These are phyloP conservation scores for Ophiostoma ulmi DNA, from an alignment of 2,329 filamentous ascomycete species.

Conservation along the genomic window DNA sequence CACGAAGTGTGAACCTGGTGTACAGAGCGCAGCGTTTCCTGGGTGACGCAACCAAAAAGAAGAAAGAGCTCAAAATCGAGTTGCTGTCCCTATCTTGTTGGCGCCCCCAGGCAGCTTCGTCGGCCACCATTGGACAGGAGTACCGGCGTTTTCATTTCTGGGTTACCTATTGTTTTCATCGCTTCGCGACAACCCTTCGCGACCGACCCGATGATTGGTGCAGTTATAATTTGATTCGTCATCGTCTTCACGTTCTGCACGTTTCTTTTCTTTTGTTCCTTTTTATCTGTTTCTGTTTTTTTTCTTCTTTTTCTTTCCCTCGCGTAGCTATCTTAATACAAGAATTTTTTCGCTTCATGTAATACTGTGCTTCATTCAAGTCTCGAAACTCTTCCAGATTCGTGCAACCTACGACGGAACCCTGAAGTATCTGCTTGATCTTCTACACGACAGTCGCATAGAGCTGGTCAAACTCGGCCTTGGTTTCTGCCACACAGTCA, in stretches of 20 bases:
- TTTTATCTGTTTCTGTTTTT: not conserved
- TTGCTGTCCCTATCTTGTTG: too few species aligned
- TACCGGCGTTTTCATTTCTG: not conserved
- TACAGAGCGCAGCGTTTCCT: not conserved
- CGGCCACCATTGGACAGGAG: too few species aligned
- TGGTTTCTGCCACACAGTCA: slow-evolving; percentile 54
- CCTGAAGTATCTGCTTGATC: too few species aligned
- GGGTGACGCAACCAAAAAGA: too few species aligned
- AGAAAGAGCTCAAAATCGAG: too few species aligned
- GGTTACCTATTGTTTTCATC: not conserved
- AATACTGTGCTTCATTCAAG: not conserved
- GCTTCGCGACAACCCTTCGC: too few species aligned
- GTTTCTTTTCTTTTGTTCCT: not conserved
- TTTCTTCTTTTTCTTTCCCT: not conserved
- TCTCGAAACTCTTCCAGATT: not conserved
- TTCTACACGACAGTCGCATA: slow-evolving; percentile 34
- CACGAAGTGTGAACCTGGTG: not conserved
- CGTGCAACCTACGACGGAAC: too few species aligned
- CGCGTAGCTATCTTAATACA: slow-evolving; percentile 1
- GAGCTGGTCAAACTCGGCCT: slow-evolving; percentile 48
- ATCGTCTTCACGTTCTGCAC: not conserved
- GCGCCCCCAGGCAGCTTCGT: too few species aligned
- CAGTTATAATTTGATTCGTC: not conserved
- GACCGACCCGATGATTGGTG: too few species aligned
- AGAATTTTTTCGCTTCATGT: not conserved